Conservation (phyloP, 495 filamentous ascomycete species). For the Podospora pseudoanserina region DNA sequence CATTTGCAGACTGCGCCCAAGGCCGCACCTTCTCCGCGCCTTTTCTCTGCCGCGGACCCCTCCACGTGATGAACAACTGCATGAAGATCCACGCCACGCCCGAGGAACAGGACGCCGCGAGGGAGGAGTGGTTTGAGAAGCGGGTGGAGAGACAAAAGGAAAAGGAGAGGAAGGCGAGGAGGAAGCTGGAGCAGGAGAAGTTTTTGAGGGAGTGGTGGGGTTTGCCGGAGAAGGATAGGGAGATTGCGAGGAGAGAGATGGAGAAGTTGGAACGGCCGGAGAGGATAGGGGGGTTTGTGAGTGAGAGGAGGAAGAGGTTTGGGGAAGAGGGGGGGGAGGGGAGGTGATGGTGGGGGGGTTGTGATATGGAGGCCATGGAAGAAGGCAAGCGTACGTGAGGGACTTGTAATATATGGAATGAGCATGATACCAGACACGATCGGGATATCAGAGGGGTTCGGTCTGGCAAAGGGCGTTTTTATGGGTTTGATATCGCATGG, state of each 20-base stretch:
- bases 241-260: constrained; percentile 34
- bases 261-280: constrained; percentile 40
- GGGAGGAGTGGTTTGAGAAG: constrained; percentile 88
- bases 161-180: constrained; percentile 56
- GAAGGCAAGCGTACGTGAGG: no score
- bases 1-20: constrained; percentile 80
- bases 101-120: constrained; percentile 78
- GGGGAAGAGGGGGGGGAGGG: constrained; percentile 17
- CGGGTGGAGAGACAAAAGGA: constrained; percentile 61
- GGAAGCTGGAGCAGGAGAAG: constrained; percentile 53
- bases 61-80: constrained; percentile 85
- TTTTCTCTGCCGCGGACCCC: constrained; percentile 75
- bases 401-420: not conserved
- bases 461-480: not conserved
- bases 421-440: not conserved
- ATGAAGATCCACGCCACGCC: constrained; percentile 83
- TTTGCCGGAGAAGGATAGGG: constrained; percentile 47
- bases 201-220: constrained; percentile 61
- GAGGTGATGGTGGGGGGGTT: not conserved
- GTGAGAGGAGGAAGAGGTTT: constrained; percentile 16
- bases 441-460: not conserved
- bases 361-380: not conserved
- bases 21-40: constrained; percentile 80
- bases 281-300: constrained; percentile 36
- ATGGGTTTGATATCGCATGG: not conserved